Base-by-base conservation (phyloP, 2,329 filamentous ascomycete species). In the Leptographium lundbergii region DNA sequence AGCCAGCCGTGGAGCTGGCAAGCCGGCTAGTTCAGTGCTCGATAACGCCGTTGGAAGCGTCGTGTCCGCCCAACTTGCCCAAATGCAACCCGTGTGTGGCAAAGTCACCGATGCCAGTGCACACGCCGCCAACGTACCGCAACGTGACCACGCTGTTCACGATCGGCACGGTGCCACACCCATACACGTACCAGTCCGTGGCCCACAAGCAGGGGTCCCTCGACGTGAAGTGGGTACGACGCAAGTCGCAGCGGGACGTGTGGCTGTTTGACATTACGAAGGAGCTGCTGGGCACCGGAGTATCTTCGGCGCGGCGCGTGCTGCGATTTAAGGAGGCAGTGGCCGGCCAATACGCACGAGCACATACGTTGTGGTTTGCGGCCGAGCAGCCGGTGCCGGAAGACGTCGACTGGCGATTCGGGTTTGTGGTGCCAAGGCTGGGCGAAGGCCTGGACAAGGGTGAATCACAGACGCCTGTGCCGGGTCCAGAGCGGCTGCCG, bases 331-430 rank as follows among this genome's bases (percentile, higher is more conserved):
- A 97, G 71, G 85, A 91, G 64, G 81, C 84, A 3, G 85, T 96
- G 6, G 92, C 89, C 3, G 82, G 84, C 19, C 81, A 86, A 17
- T 78, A 79, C 60, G 81, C 81, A 19, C 74, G 79, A 0, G 76
- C 82, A 0, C 84, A 83, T 64, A 85, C 86, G 0, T 75, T 96
- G 24, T 96, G 91, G 91, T 75, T 96, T 24, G 87, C 86, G 0
- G 88, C 89, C n/a, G 82, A 86, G 66, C 74, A 75, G 51, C 73
- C 75, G 19, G 73, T 86, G 9, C 83, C 86, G 3, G 70, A 80
- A n/a, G 87, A 94, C 63, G 75, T 96, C 2, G 87, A 92, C 68
- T 97, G 91, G 90, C 81, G 87, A 65, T 89, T 97, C 69, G 94
- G 92, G 58, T 97, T 97, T 71, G 76, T 78, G 17, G 78, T 96